Base-by-base conservation (phyloP, 805 yeast genomes). In the Saturnispora gosingensis region DNA sequence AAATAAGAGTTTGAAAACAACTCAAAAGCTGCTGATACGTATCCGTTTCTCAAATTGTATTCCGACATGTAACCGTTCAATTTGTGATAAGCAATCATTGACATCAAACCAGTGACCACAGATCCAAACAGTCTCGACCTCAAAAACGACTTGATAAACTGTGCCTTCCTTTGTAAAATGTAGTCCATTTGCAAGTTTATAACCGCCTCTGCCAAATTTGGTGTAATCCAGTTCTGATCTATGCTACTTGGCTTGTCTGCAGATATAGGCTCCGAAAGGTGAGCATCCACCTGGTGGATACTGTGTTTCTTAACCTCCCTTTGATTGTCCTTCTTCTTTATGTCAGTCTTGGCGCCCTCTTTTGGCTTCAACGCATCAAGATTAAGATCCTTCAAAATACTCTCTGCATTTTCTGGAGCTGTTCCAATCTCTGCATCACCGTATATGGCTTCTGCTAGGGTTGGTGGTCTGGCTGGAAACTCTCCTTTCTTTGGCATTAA, bases 171-270 rank as follows among this genome's bases (percentile, higher is more conserved):
- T 55, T 69, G 72, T 24, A 75, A 61, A 51, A 78, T 68, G 56
- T 73, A 79, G 62, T 85, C 93, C 52, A 85, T 80, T 30, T 83
- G 79, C 53, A 85, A 66, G 52, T 78, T 81, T 50, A 82, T 61
- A 1, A 83, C 78, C 10, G 85, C 85, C 43, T 78, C 76, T 1
- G 83, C 72, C 40, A 73, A 71, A 30, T 76, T 78, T 1, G 90
- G 90, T 6, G 69, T 70, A 48, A 86, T 69, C 2, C 66, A 63
- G 0, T 76, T 59, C 36, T 79, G 69, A 45, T 65, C 68, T 38
- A 85, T 76, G 1, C 77, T 76, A 10, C 88, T 72, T 15, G 80
- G 76, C 0, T 73, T 74, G 35, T 72, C 68, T 0, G 60, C 65
- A 53, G 80, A 77, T 50, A 85, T 65, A 6, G 89, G 88, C 15